Evolutionary conservation across 2,329 filamentous ascomycete genomes (phyloP).

Genomic region (Trichoderma citrinoviride): DNA sequence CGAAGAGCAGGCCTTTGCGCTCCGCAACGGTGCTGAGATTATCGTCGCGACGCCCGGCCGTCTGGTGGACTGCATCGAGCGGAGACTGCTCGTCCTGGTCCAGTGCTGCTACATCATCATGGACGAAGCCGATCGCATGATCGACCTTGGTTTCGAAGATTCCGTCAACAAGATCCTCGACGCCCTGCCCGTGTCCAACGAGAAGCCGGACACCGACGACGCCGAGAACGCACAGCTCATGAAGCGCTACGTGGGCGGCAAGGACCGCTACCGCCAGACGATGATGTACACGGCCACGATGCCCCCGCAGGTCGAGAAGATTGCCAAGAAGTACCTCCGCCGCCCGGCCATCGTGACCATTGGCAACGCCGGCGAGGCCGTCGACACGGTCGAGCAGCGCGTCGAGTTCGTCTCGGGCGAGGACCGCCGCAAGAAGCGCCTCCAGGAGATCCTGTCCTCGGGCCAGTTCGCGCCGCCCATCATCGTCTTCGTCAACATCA

Average conservation of each 20-base stretch:
- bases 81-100: constrained; percentile 83
- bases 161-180: constrained; percentile 97
- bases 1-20: constrained; percentile 86
- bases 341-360: constrained; percentile 93
- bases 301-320: constrained; percentile 87
- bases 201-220: constrained; percentile 91
- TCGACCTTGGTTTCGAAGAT: constrained; percentile 96
- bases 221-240: constrained; percentile 86
- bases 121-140: constrained; percentile 99
- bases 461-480: constrained; percentile 83
- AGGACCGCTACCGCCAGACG: constrained; percentile 86
- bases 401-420: constrained; percentile 89
- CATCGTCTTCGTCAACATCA: constrained; percentile 99
- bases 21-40: constrained; percentile 92
- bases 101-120: constrained; percentile 99
- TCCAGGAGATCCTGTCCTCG: constrained; percentile 83
- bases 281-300: constrained; percentile 99
- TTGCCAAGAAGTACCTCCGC: constrained; percentile 94
- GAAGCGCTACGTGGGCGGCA: constrained; percentile 71
- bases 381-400: constrained; percentile 95
- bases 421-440: constrained; percentile 93
- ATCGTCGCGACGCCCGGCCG: constrained; percentile 98
- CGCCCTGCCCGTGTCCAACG: constrained; percentile 85
- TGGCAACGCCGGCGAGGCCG: constrained; percentile 89
- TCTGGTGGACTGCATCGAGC: constrained; percentile 94